These are phyloP conservation scores for Yamadazyma mexicana DNA, from an alignment of 1,139 yeast genomes.

Conservation along the genomic window DNA sequence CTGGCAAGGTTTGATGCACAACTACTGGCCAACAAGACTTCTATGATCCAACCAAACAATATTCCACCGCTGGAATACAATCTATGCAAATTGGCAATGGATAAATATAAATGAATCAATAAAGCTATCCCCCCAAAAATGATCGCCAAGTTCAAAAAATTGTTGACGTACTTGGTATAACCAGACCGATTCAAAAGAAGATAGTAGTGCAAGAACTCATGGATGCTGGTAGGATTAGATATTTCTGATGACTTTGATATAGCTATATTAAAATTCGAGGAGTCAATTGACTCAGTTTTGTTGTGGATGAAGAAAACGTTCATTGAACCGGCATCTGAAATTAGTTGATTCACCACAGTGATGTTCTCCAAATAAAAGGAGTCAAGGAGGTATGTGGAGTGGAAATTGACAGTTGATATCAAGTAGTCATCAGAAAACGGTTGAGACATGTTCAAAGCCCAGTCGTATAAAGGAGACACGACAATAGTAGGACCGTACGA, in stretches of 20 bases:
- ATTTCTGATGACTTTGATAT: neutral
- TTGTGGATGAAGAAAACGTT: slow-evolving; percentile 33
- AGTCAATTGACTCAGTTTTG: neutral
- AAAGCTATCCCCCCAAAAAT: slow-evolving; percentile 14
- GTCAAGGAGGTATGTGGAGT: slow-evolving; percentile 19
- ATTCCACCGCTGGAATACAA: slow-evolving; percentile 63
- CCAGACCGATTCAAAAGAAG: slow-evolving; percentile 17
- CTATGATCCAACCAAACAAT: slow-evolving; percentile 58
- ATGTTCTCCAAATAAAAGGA: slow-evolving; percentile 41
- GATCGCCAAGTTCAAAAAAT: slow-evolving; percentile 6
- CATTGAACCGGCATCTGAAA: slow-evolving; percentile 44
- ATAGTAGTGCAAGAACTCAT: slow-evolving; percentile 24
- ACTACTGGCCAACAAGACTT: slow-evolving; percentile 51
- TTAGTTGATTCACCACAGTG: slow-evolving; percentile 48
- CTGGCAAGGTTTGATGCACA: slow-evolving; percentile 44
- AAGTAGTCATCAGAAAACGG: slow-evolving; percentile 7
- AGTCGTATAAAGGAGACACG: slow-evolving; percentile 11
- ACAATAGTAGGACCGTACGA: slow-evolving; percentile 7
- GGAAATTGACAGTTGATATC: slow-evolving; percentile 23
- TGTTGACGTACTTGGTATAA: slow-evolving; percentile 5
- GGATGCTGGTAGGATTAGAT: slow-evolving; percentile 8
- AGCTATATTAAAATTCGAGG: neutral
- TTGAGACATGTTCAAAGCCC: slow-evolving; percentile 7
- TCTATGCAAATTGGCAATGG: slow-evolving; percentile 53
- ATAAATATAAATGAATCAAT: slow-evolving; percentile 32